These are phyloP conservation scores for Penicillium manginii DNA, from an alignment of 495 filamentous ascomycete genomes.

Conservation along the genomic window DNA sequence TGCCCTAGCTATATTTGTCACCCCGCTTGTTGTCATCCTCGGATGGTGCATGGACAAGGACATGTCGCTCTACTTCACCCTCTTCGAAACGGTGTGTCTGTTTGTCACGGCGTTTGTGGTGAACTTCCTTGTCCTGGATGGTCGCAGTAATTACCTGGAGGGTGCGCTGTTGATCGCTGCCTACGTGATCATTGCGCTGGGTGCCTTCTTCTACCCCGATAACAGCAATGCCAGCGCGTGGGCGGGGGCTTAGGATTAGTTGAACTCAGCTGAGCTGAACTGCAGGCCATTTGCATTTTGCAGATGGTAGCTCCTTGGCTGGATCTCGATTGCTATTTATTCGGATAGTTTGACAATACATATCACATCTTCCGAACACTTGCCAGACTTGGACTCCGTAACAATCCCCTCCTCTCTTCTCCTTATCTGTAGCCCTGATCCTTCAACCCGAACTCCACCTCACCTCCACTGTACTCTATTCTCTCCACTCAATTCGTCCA, in stretches of 20 bases:
- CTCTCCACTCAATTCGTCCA: no score
- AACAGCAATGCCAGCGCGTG: constrained; percentile 29
- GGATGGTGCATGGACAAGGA: constrained; percentile 82
- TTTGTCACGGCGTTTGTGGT: constrained; percentile 87
- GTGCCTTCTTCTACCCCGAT: constrained; percentile 44
- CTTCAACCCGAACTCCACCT: no score
- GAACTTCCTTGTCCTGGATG: constrained; percentile 88
- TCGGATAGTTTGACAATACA: background rate
- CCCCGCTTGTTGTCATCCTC: constrained; percentile 84
- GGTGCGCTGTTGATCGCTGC: constrained; percentile 79
- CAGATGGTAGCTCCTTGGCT: background rate
- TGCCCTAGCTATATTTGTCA: constrained; percentile 74
- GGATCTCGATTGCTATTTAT: background rate
- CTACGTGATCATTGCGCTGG: constrained; percentile 63
- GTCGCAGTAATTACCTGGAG: constrained; percentile 86
- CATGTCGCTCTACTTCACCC: constrained; percentile 88
- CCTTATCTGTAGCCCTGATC: background rate
- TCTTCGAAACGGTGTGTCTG: constrained; percentile 86
- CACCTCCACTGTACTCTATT: no score
- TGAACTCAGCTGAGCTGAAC: no score
- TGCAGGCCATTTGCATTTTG: background rate
- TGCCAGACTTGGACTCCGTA: background rate
- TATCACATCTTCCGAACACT: no score
- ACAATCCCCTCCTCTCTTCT: background rate
- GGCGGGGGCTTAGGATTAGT: constrained; percentile 20